These are phyloP conservation scores for Antarctomyces pellizariae DNA, from an alignment of 495 filamentous ascomycete species.

Conservation along the genomic window DNA sequence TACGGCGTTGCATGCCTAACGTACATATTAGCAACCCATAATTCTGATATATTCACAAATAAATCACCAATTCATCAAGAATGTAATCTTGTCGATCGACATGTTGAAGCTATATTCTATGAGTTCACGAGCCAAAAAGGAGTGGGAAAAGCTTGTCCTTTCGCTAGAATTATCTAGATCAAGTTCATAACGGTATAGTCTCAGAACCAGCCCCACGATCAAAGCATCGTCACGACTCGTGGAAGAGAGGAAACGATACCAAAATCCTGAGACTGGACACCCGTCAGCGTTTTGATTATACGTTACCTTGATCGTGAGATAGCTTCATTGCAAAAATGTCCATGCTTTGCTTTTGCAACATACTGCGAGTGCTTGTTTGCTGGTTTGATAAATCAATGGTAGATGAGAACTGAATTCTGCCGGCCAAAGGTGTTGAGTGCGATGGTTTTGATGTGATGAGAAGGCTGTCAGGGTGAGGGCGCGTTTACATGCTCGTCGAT, in stretches of 20 bases:
- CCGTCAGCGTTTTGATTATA: constrained; percentile 32
- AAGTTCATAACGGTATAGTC: constrained; percentile 54
- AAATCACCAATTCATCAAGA: constrained; percentile 44
- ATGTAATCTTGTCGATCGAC: constrained; percentile 55
- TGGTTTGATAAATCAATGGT: too few species aligned
- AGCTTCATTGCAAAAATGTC: too few species aligned
- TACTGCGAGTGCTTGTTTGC: too few species aligned
- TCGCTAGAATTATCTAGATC: constrained; percentile 72
- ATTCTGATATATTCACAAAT: constrained; percentile 4
- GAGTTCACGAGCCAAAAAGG: constrained; percentile 10
- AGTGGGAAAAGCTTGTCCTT: constrained; percentile 46
- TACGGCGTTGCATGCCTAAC: constrained; percentile 48
- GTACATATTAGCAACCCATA: constrained; percentile 11
- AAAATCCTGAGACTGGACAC: constrained; percentile 21
- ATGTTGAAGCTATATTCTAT: constrained; percentile 25
- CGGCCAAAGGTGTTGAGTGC: too few species aligned
- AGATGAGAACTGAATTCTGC: too few species aligned
- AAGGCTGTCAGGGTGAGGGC: too few species aligned
- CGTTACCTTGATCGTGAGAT: constrained; percentile 31
- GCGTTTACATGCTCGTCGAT: too few species aligned
- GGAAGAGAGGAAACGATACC: constrained; percentile 3
- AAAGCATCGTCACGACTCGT: constrained; percentile 5
- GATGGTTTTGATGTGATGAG: too few species aligned
- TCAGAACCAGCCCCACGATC: constrained; percentile 25
- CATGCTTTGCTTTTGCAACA: too few species aligned